Percentiles rank a stretch among this genome's conserved stretches.
Conservation (phyloP, 495 filamentous ascomycete genomes). For the Pyrenula aspistea region DNA sequence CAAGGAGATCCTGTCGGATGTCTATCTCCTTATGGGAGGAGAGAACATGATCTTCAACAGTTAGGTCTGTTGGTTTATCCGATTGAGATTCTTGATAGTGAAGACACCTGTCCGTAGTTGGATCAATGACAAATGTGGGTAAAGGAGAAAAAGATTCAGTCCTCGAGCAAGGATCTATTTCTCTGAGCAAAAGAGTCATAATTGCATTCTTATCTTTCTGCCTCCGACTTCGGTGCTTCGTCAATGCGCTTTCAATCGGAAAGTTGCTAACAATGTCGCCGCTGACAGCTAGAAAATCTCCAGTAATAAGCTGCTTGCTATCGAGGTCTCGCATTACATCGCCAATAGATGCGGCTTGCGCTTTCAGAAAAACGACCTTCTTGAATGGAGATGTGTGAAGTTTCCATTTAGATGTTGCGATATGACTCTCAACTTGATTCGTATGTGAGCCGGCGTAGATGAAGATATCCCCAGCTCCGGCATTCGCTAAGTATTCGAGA, state of each 20-base stretch:
- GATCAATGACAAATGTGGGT: conserved; percentile 80
- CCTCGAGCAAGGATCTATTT: conserved; percentile 61
- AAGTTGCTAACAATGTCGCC: conserved; percentile 92
- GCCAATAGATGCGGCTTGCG: conserved; percentile 76
- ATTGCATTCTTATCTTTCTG: conserved; percentile 85
- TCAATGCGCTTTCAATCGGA: conserved; percentile 65
- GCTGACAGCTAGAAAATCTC: conserved; percentile 86
- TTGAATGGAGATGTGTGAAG: conserved; percentile 68
- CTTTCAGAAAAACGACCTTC: conserved; percentile 72
- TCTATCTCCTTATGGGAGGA: conserved; percentile 55
- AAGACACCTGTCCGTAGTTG: conserved; percentile 66
- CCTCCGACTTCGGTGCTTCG: conserved; percentile 67
- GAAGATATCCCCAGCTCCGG: conserved; percentile 83
- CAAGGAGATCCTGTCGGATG: conserved; percentile 76
- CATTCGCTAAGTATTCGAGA: conserved; percentile 88
- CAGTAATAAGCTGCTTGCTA: conserved; percentile 68
- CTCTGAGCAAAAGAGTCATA: conserved; percentile 91
- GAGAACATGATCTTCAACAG: conserved; percentile 64
- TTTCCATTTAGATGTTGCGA: conserved; percentile 64
- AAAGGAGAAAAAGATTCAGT: conserved; percentile 61
- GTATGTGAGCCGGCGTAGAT: conserved; percentile 85
- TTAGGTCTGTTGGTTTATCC: conserved; percentile 40
- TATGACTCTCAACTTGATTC: conserved; percentile 78
- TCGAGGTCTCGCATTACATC: conserved; percentile 95
- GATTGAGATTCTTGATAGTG: conserved; percentile 75